A percentile compares a stretch with the other conserved stretches of the same genome.
Conservation (phyloP, 176 grass and related monocot genomes). For the Neostapfia colusana region DNA sequence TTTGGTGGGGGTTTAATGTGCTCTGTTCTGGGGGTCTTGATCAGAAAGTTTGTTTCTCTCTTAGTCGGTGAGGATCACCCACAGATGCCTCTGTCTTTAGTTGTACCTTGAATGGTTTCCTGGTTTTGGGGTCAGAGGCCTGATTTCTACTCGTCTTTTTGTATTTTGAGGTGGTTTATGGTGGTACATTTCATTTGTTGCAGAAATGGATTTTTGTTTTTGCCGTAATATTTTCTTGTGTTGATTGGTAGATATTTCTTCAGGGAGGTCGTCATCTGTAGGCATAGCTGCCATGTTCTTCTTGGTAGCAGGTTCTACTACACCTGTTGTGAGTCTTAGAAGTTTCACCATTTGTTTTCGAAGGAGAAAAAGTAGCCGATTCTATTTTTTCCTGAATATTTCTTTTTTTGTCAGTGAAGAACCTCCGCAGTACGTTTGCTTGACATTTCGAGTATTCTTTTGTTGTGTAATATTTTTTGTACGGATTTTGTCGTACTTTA, state of each 20-base stretch:
- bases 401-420: not conserved
- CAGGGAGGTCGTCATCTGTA: not conserved
- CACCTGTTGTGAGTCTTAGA: not conserved
- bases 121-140: not conserved
- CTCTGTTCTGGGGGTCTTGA: not conserved
- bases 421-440: not conserved
- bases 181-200: not conserved
- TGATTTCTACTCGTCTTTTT: not conserved
- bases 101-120: not conserved
- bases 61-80: not conserved
- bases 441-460: not conserved
- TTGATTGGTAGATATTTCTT: not conserved
- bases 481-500: not conserved
- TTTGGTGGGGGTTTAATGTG: not conserved
- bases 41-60: not conserved
- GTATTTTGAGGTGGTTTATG: constrained; percentile 1
- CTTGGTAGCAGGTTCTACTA: not conserved
- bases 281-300: not conserved
- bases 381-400: not conserved
- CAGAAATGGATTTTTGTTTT: not conserved
- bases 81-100: not conserved
- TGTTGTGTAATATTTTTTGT: not conserved
- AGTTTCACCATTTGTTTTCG: not conserved
- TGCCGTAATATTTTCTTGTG: not conserved
- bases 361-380: not conserved